A percentile compares a stretch with the other conserved stretches of the same genome.
Conservation (phyloP, 108 stramenopile species). For the Pseudonitzschia pungens region DNA sequence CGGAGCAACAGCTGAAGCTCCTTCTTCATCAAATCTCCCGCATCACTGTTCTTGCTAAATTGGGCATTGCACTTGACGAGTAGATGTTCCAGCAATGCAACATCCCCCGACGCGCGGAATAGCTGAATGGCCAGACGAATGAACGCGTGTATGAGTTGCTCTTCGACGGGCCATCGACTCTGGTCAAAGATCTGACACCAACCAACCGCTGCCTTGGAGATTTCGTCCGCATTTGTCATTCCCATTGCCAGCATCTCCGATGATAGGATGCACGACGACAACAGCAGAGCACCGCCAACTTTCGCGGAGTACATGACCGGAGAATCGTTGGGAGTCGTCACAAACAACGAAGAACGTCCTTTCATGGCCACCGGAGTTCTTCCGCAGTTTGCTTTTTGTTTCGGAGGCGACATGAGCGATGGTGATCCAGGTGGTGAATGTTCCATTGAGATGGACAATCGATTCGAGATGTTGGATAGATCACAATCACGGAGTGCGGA, state of each 20-base stretch:
- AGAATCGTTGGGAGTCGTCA: conserved; percentile 4
- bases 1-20: conserved; percentile 15
- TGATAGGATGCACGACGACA: conserved; percentile 42
- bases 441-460: conserved; percentile 19
- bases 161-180: conserved; percentile 2
- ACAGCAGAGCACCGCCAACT: conserved; percentile 27
- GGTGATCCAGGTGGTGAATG: conserved; percentile 5
- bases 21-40: neutral
- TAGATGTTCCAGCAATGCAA: conserved; percentile 20
- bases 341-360: conserved; percentile 13
- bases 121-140: conserved; percentile 38
- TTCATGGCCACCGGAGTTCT: conserved; percentile 21
- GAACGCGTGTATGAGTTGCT: conserved; percentile 30
- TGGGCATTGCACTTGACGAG: conserved; percentile 20
- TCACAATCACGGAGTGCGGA: conserved; percentile 51
- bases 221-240: conserved; percentile 17
- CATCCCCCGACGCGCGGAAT: conserved; percentile 10
- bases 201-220: conserved; percentile 18
- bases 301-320: conserved; percentile 1
- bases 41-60: conserved; percentile 19
- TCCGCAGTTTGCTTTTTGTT: conserved; percentile 27
- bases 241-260: conserved; percentile 45
- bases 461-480: conserved; percentile 58
- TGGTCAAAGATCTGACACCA: conserved; percentile 37
- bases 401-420: conserved; percentile 30